Base-by-base conservation (phyloP, 176 grass and related monocot species). In the Melocanna baccifera region DNA sequence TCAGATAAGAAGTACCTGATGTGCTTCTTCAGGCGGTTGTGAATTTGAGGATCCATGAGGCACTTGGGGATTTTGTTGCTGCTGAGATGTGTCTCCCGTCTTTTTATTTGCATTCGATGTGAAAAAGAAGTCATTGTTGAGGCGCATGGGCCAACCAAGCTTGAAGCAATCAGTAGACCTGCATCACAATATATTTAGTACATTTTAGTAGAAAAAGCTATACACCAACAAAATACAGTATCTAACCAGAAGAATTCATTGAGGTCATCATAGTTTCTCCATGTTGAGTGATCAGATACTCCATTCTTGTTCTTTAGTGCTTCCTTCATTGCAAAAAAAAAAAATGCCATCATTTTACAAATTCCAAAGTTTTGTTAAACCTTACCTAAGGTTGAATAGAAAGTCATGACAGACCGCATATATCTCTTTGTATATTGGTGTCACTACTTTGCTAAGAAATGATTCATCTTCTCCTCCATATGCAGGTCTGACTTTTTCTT, bases 191-290 rank as follows among this genome's bases (percentile, higher is more conserved):
- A 79, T 40, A 74, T 87, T 81, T 48, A 71, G 53, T 63, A 82
- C 9, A 68, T 46, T 67, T 74, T 74, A 68, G 12, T 80, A 78
- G 3, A 56, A 80, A 42, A 69, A 67, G 11, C 2, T 77, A 76
- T 69, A 76, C 22, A 6, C 19, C 32, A 87, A 71, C 40, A 84
- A 86, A 82, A 15, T 16, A 55, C 73, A 56, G 86, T 81, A 81
- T 78, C 83, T 91, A 66, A 98, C 96, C 96, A 98, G 77, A 98
- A 98, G 39, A 92, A 98, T 84, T 98, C 96, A 67, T 98, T 98
- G 51, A 98, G 68, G 69, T 98, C 96, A 84, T 98, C 96, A 85
- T 98, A 98, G 80, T 98, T 98, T 85, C 96, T 91, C 96, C 96
- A 98, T 87, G 83, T 93, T 78, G 96, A 98, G 86, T 98, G 93